Evolutionary conservation across 139 green algal species (phyloP), one percentile per base, ranked within the genome.

Genomic region (Auxenochlorella protothecoides): DNA sequence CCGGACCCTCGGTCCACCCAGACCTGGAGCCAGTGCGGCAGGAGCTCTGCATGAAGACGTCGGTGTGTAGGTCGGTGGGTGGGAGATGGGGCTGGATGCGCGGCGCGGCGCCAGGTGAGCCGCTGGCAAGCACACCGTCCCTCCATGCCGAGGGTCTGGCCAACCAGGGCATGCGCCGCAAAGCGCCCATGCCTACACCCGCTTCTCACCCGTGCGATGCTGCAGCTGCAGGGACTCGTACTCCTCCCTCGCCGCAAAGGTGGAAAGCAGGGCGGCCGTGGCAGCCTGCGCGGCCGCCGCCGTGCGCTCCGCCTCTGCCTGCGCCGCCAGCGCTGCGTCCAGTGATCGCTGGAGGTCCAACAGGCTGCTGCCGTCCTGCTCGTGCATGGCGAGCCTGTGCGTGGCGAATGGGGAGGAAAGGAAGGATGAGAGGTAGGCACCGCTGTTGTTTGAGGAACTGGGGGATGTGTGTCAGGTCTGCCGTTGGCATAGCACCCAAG

Each of bases 1-100:
- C 27, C 27, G 27, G 27, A 44, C 0, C 27, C 27, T 44, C 27
- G 27, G 0, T 67, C 15, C 63, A 65, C 9, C 8, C 68, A 16
- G 9, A 16, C 68, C 60, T 73, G 13, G n/a, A 73, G 52, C 68
- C 68, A 73, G 60, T 73, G 53, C 59, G 68, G 68, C 64, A 72
- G 56, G 15, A 59, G 8, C 27, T 44, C 65, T 69, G 65, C 65
- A 69, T 6, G 44, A 4, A 55, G 56, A 67, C 63, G 6, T 53
- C 13, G 16, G 13, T 11, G 6, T 67, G 12, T 67, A 44, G 15
- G 63, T 67, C 15, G 13, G 13, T 44, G 27, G 27, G 27, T 44
- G 27, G 27, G 27, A 44, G 27, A 44, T 2, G 27, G 27, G 27
- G 27, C 27, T 44, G 27, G 27, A 44, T 44, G 27, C 27, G 27